These are phyloP conservation scores for Tephrocybe sp. DNA, from an alignment of 768 basidiomycete species.

Conservation along the genomic window DNA sequence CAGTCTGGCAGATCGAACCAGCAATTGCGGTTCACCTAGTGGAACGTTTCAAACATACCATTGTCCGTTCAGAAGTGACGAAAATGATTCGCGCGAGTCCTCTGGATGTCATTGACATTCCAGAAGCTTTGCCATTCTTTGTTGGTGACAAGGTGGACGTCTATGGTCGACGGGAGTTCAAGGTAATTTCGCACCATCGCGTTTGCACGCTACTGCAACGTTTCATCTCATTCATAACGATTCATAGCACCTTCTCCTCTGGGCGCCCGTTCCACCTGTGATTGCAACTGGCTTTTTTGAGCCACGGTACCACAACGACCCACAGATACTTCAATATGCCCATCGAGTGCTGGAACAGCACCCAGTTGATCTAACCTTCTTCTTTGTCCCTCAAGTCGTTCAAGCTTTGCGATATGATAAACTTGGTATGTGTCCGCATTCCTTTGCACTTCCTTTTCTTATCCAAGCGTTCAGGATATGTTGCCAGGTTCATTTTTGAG, in stretches of 20 bases:
- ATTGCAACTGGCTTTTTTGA: slow-evolving; percentile 84
- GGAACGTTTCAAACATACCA: slow-evolving; percentile 80
- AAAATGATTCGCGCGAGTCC: slow-evolving; percentile 74
- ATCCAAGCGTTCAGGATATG: slow-evolving; percentile 66
- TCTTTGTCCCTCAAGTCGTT: slow-evolving; percentile 98
- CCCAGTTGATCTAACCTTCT: slow-evolving; percentile 93
- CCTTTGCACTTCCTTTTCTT: neutral
- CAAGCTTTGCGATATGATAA: slow-evolving; percentile 92
- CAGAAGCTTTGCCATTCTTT: slow-evolving; percentile 80
- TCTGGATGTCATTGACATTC: slow-evolving; percentile 62
- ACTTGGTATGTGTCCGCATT: slow-evolving; percentile 51
- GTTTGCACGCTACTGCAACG: neutral
- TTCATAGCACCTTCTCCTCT: slow-evolving; percentile 76
- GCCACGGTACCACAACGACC: slow-evolving; percentile 77
- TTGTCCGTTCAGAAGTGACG: slow-evolving; percentile 69
- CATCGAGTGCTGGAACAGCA: slow-evolving; percentile 94
- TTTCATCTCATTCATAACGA: neutral
- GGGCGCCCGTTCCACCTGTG: slow-evolving; percentile 86
- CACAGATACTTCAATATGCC: slow-evolving; percentile 90
- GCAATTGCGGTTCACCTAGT: slow-evolving; percentile 78
- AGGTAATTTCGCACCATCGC: slow-evolving; percentile 40
- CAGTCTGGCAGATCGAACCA: slow-evolving; percentile 81
- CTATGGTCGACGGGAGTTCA: slow-evolving; percentile 62
- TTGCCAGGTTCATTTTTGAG: slow-evolving; percentile 93
- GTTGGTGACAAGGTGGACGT: slow-evolving; percentile 69